Evolutionary conservation across 208 protist species (phyloP).

Genomic region (Crithidia expoeki): DNA sequence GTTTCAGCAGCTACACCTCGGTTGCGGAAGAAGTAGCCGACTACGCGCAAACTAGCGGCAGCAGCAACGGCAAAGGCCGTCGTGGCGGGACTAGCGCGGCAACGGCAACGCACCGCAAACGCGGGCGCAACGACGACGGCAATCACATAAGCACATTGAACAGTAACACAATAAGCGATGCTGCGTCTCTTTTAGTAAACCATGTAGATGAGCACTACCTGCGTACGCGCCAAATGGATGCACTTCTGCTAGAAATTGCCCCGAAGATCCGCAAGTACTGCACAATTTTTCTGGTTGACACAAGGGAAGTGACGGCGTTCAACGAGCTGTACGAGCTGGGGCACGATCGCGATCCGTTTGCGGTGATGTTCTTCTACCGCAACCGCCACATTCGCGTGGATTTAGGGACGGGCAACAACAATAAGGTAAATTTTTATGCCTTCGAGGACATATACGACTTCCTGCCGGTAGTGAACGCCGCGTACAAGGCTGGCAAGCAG

Average conservation of each 20-base stretch:
- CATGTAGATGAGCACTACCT: constrained; percentile 56
- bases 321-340: constrained; percentile 99
- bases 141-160: background rate
- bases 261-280: constrained; percentile 89
- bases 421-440: constrained; percentile 99
- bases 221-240: constrained; percentile 75
- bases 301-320: constrained; percentile 95
- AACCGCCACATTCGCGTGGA: constrained; percentile 99
- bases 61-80: background rate
- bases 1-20: constrained; percentile 74
- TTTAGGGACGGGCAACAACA: constrained; percentile 99
- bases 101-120: constrained; percentile 13
- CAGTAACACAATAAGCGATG: background rate
- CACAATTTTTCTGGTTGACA: constrained; percentile 79
- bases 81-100: background rate
- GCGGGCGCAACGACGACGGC: constrained; percentile 14
- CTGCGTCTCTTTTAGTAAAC: constrained; percentile 13
- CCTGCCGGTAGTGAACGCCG: constrained; percentile 97
- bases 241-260: constrained; percentile 57
- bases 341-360: constrained; percentile 96
- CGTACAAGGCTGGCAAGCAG: constrained; percentile 96
- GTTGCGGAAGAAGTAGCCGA: constrained; percentile 1
- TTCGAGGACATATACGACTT: constrained; percentile 96
- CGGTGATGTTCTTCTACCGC: constrained; percentile 99
- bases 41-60: constrained; percentile 6